Evolutionary conservation across 2,329 filamentous ascomycete species (phyloP), one percentile per base, ranked within the genome.

Genomic region (Penicillium psychrosexuale): DNA sequence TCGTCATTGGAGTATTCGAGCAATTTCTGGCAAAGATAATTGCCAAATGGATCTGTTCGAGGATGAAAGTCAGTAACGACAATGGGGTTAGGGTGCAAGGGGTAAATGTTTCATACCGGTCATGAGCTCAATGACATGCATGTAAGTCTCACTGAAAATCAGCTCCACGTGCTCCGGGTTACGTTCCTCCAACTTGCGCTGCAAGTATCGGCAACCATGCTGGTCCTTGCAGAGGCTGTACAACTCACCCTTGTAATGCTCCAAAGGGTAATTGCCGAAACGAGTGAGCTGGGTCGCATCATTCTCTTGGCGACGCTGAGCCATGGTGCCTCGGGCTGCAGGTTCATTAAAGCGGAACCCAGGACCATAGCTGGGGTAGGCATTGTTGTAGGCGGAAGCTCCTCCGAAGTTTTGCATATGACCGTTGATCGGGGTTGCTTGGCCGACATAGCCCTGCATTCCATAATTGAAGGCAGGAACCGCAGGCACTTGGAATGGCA

Each of bases 11-110:
- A 93, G 74, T 88, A 96, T 77, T 99, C 94, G 31, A 99, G 84
- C 59, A 99, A 81, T 82, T 97, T 99, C 80, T 99, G 94, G 80
- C 93, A 97, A 63, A 99, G 86, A 75, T 99, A 99, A 80, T 99
- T 99, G 72, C 94, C 94, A 74, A 99, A 99, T 9, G 94, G 93
- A 75, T 99, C 93, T 80, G 55, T 39, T 43, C 15, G 27, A 43
- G 40, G 40, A 39, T 24, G 44, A 22, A 27, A 15, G 13, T 72
- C 56, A 73, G 69, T 49, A 58, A 38, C 46, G 27, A 40, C 24
- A 34, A 31, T 24, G 4, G 4, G 33, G 47, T 34, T 27, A 39
- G 39, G n/a, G 22, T 46, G 15, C 24, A 19, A 33, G 4, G 11
- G 13, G 6, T n/a, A 13, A 11, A 15, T 40, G 39, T 37, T n/a